Evolutionary conservation across 352 stramenopile genomes (phyloP), one percentile per base, ranked within the genome.

Genomic region (Globisporangium rhizosaccharum): DNA sequence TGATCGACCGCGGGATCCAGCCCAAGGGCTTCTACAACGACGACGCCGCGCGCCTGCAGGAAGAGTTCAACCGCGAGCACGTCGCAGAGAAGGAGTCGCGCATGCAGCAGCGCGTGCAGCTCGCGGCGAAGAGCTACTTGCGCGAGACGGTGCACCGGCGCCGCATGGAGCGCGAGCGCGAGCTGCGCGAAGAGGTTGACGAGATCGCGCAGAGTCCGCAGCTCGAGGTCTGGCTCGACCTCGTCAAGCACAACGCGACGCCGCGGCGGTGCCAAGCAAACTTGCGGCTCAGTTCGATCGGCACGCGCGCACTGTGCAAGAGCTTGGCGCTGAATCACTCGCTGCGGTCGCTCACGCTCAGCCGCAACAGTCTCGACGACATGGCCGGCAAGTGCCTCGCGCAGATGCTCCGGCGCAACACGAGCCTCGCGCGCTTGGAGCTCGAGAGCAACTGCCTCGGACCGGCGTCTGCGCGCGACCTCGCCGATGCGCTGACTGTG

Each of bases 21-120:
- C 81, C 83, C 44, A 90, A 93, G 51, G 83, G 79, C 14, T 93
- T 91, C 51, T 93, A 87, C 70, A 93, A 91, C 59, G 83, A 93
- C 63, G 81, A 93, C 63, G 83, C 81, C 23, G 72, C 73, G 36
- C 76, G 81, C n/a, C 70, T 93, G 11, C 83, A 93, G 54, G 81
- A 93, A 30, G 79, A 89, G 57, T 89, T 90, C 63, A 82, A 90
- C 56, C 72, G 77, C 51, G 81, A 91, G 51, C 77, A 91, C 64
- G 68, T 66, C 26, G 74, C 76, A 2, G 83, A 93, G 59, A 73
- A 73, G 18, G 79, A 90, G 33, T 72, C 71, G 41, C 73, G 83
- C 39, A 73, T 84, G 57, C 70, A 84, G 46, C 77, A 89, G 45
- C 87, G 86, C 57, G 23, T 88, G 51, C 79, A 90, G 64, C 65